Percentiles rank a stretch among this genome's conserved stretches.
These are phyloP conservation scores for Solanum bulbocastanum DNA, from an alignment of 257 asterid species.

Conservation along the genomic window DNA sequence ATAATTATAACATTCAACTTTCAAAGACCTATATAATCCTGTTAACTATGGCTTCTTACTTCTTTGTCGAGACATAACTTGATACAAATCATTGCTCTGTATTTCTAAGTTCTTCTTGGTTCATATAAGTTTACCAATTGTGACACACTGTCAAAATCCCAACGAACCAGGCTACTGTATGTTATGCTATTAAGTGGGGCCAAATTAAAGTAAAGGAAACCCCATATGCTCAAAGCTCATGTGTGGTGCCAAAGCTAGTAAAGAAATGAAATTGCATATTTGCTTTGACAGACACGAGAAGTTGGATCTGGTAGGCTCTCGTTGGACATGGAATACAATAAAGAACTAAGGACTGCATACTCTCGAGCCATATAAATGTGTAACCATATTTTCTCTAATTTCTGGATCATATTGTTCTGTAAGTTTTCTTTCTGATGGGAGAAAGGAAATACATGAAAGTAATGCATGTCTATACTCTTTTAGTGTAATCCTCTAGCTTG, in stretches of 20 bases:
- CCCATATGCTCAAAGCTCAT: background rate
- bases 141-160: background rate
- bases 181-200: background rate
- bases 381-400: background rate
- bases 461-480: background rate
- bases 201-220: background rate
- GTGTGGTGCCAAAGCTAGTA: background rate
- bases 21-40: background rate
- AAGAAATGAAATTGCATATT: background rate
- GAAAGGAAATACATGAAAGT: background rate
- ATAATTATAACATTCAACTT: background rate
- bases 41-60: background rate
- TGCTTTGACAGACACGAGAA: background rate
- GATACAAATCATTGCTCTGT: background rate
- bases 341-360: background rate
- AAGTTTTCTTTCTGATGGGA: background rate
- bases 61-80: background rate
- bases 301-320: background rate
- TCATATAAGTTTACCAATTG: background rate
- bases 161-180: background rate
- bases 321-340: background rate
- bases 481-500: background rate
- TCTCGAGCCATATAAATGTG: background rate
- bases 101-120: background rate
- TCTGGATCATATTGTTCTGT: background rate